Evolutionary conservation across 352 stramenopile species (phyloP).

Genomic region (Globisporangium lucens): DNA sequence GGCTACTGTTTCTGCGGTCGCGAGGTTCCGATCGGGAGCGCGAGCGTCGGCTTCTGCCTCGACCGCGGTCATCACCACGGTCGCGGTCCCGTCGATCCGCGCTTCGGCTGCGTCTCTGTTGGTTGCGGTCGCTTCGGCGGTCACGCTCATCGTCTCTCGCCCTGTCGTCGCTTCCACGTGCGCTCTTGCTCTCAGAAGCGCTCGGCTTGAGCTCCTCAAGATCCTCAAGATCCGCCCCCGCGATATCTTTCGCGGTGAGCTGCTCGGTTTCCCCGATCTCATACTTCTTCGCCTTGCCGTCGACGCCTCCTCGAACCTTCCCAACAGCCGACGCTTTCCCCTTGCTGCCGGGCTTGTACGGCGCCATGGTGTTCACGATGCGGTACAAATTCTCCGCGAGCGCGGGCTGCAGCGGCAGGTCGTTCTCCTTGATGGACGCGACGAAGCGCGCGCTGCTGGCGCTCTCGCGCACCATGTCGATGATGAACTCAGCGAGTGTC

Average conservation of each 20-base stretch:
- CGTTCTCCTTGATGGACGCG: constrained; percentile 52
- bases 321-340: neutral
- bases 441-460: constrained; percentile 61
- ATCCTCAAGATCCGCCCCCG: constrained; percentile 29
- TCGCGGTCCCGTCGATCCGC: constrained; percentile 25
- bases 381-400: constrained; percentile 77
- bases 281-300: constrained; percentile 24
- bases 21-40: constrained; percentile 31
- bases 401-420: constrained; percentile 54
- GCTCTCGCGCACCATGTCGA: constrained; percentile 84
- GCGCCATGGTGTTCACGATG: constrained; percentile 81
- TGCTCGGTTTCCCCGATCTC: constrained; percentile 59
- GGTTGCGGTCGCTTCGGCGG: neutral
- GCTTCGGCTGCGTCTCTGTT: constrained; percentile 15
- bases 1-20: constrained; percentile 7
- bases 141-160: neutral
- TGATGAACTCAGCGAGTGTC: constrained; percentile 96
- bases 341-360: constrained; percentile 29
- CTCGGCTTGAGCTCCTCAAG: constrained; percentile 15
- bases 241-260: constrained; percentile 66
- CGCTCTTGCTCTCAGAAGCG: constrained; percentile 4
- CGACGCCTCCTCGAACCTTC: constrained; percentile 4
- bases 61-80: constrained; percentile 25
- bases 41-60: constrained; percentile 28
- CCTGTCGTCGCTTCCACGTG: neutral